Conservation (phyloP, 2,329 filamentous ascomycete genomes). For the Fusarium udum region DNA sequence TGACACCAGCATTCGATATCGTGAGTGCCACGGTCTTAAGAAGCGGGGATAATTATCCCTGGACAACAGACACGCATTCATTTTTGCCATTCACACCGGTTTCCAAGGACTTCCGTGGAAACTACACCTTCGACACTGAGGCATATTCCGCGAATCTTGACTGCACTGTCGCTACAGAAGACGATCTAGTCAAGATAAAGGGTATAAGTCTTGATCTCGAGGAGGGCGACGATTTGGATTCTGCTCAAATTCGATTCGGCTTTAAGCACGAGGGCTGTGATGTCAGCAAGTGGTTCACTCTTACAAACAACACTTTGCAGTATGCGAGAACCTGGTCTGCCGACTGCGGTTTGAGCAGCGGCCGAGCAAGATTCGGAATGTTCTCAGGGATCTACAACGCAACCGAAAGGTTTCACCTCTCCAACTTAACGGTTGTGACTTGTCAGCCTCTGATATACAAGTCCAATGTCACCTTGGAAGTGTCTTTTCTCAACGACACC, state of each 20-base stretch:
- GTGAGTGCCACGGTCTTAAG: not conserved
- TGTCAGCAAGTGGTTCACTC: not conserved
- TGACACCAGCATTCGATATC: not conserved
- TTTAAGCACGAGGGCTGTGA: not conserved
- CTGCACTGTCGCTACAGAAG: not conserved
- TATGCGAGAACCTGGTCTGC: not conserved
- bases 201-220: not conserved
- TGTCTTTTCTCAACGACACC: not conserved
- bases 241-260: not conserved
- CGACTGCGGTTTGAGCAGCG: not conserved
- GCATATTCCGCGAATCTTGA: not conserved
- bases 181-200: not conserved
- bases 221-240: not conserved
- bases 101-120: not conserved
- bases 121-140: not conserved
- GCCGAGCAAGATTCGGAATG: not conserved
- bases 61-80: not conserved
- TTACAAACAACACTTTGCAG: not conserved
- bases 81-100: not conserved
- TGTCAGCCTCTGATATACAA: not conserved
- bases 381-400: not conserved
- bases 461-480: not conserved
- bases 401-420: not conserved
- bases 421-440: not conserved
- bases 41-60: not conserved